Conservation (phyloP, 495 filamentous ascomycete genomes). For the Talaromyces wortmannii region DNA sequence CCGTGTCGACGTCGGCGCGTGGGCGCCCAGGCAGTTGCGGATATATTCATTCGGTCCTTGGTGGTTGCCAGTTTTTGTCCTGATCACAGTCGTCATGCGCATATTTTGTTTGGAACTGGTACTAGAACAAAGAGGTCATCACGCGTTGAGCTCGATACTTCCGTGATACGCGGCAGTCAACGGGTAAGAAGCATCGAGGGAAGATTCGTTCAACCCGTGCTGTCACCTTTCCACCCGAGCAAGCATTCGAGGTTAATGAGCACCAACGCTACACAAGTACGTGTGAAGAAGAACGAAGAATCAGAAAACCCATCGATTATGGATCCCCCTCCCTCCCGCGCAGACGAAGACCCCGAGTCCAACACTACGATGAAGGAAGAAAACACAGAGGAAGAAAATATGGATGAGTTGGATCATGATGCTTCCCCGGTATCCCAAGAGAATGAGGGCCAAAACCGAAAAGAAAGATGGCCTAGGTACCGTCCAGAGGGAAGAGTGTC, state of each 20-base stretch:
- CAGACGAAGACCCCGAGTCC: no score
- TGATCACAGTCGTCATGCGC: slow-evolving; percentile 39
- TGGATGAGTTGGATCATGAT: background rate
- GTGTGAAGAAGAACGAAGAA: background rate
- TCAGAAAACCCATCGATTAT: no score
- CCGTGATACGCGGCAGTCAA: background rate
- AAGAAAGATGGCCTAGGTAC: no score
- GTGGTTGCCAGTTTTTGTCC: slow-evolving; percentile 56
- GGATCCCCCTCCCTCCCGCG: no score
- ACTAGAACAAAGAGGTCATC: background rate
- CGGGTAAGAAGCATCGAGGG: background rate
- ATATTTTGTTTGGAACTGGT: background rate
- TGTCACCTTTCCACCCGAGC: background rate
- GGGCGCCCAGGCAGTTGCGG: slow-evolving; percentile 34
- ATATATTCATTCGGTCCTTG: slow-evolving; percentile 57
- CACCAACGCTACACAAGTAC: background rate
- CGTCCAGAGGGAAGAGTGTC: background rate
- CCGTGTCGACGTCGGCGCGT: slow-evolving; percentile 34
- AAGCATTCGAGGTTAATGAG: slow-evolving; percentile 1
- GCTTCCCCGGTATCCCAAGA: background rate
- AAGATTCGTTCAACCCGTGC: background rate
- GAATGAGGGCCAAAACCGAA: no score
- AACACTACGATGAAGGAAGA: background rate
- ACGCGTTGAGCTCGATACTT: background rate
- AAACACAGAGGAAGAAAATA: background rate